A percentile compares a stretch with the other conserved stretches of the same genome.
These are phyloP conservation scores for Zalaria sp. DNA, from an alignment of 2,329 filamentous ascomycete genomes.

Conservation along the genomic window DNA sequence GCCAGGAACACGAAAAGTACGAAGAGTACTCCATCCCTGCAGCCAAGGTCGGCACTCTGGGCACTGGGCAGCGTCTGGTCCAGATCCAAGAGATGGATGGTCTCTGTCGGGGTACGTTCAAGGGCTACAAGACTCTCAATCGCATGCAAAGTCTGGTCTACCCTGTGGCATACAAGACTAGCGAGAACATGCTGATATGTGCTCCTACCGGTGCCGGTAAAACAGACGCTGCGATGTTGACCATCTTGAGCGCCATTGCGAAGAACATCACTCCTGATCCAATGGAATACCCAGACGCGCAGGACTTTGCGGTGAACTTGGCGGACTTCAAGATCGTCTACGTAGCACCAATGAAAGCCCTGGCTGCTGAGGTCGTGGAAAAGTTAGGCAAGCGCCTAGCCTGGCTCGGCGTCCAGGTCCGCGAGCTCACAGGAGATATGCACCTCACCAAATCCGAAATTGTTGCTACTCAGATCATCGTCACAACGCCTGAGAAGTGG, in stretches of 20 bases:
- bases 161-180: slow-evolving; percentile 87
- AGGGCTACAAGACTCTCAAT: slow-evolving; percentile 83
- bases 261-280: slow-evolving; percentile 76
- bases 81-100: slow-evolving; percentile 74
- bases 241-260: slow-evolving; percentile 77
- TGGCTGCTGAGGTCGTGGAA: slow-evolving; percentile 90
- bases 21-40: slow-evolving; percentile 85
- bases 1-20: slow-evolving; percentile 59
- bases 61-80: slow-evolving; percentile 59
- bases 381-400: slow-evolving; percentile 84
- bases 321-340: slow-evolving; percentile 98
- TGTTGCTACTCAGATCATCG: slow-evolving; percentile 89
- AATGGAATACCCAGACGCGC: slow-evolving; percentile 55
- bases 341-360: slow-evolving; percentile 95
- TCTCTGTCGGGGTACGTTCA: slow-evolving; percentile 81
- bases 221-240: slow-evolving; percentile 95
- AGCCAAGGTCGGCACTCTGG: slow-evolving; percentile 59
- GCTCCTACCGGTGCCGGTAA: slow-evolving; percentile 92
- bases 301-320: slow-evolving; percentile 66
- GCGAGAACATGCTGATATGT: slow-evolving; percentile 97
- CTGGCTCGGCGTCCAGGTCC: slow-evolving; percentile 84
- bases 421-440: slow-evolving; percentile 97
- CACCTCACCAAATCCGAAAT: slow-evolving; percentile 96
- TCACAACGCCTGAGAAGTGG: slow-evolving; percentile 98
- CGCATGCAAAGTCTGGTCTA: slow-evolving; percentile 97